Conservation (phyloP, 2,329 filamentous ascomycete species). For the Ophiosphaerella korrae region DNA sequence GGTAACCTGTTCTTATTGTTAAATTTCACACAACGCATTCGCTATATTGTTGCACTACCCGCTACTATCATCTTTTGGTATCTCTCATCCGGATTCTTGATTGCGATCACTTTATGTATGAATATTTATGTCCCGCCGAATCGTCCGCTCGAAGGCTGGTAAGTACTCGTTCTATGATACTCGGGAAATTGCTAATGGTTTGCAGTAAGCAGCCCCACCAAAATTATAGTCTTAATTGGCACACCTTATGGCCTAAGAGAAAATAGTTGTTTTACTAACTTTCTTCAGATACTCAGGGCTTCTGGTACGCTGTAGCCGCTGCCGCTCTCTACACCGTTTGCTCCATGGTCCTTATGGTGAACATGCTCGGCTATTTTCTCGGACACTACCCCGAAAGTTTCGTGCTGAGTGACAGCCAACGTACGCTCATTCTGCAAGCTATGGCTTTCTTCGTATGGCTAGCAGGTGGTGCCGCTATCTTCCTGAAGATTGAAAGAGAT, state of each 20-base stretch:
- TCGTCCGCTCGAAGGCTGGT: constrained; percentile 54
- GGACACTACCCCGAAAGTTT: constrained; percentile 82
- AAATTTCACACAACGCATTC: constrained; percentile 81
- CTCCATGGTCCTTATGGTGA: constrained; percentile 75
- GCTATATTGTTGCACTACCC: constrained; percentile 82
- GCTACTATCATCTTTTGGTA: constrained; percentile 83
- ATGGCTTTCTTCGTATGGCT: constrained; percentile 85
- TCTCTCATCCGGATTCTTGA: constrained; percentile 65
- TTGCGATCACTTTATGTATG: constrained; percentile 70
- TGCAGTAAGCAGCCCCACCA: neutral
- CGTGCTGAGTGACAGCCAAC: constrained; percentile 75
- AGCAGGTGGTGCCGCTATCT: constrained; percentile 75
- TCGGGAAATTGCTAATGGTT: neutral
- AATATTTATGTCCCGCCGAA: constrained; percentile 63
- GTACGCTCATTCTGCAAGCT: constrained; percentile 88
- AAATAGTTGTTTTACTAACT: neutral
- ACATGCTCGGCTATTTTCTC: constrained; percentile 76
- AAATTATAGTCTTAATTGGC: too few relatives aligned
- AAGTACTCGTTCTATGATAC: neutral
- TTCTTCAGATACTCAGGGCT: constrained; percentile 71
- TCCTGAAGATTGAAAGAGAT: constrained; percentile 66
- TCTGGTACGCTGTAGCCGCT: constrained; percentile 83
- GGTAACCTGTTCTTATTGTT: constrained; percentile 83
- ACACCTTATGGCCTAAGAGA: too few relatives aligned
- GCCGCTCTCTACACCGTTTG: constrained; percentile 80